Conservation (phyloP, 2,329 filamentous ascomycete species). For the Colletotrichum agaves region DNA sequence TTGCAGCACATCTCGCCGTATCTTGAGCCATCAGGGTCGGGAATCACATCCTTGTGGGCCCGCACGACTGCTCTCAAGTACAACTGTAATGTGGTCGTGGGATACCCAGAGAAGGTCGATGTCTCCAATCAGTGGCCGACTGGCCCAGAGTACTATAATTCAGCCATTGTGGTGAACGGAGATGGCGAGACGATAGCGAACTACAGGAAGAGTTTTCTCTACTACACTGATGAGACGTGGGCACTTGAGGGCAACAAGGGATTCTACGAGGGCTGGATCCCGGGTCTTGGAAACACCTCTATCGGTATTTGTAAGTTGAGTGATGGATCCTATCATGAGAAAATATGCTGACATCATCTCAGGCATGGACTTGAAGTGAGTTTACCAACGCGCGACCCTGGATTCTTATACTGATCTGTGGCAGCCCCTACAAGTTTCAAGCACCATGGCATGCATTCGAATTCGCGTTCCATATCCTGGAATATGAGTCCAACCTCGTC, state of each 20-base stretch:
- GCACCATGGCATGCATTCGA: slow-evolving; percentile 53
- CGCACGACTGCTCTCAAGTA: slow-evolving; percentile 72
- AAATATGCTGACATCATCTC: neutral
- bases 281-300: slow-evolving; percentile 56
- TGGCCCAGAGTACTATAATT: slow-evolving; percentile 65
- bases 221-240: slow-evolving; percentile 69
- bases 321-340: too few relatives aligned
- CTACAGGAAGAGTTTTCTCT: slow-evolving; percentile 69
- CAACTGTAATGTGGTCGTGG: slow-evolving; percentile 74
- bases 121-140: slow-evolving; percentile 60
- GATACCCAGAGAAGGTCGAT: slow-evolving; percentile 79
- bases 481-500: slow-evolving; percentile 68
- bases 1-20: slow-evolving; percentile 74
- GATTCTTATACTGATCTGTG: neutral
- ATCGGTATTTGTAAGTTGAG: slow-evolving; percentile 63
- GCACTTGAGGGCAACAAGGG: slow-evolving; percentile 61
- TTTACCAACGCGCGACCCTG: neutral
- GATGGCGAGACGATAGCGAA: slow-evolving; percentile 71
- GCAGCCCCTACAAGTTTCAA: slow-evolving; percentile 51
- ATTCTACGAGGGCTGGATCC: slow-evolving; percentile 55
- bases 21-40: slow-evolving; percentile 73
- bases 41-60: slow-evolving; percentile 79
- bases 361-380: slow-evolving; percentile 71
- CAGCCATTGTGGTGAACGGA: slow-evolving; percentile 61
- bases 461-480: slow-evolving; percentile 66